phyloP scores from a whole-genome alignment of 2,329 filamentous ascomycete genomes.

The Biscogniauxia mediterranea region DNA sequence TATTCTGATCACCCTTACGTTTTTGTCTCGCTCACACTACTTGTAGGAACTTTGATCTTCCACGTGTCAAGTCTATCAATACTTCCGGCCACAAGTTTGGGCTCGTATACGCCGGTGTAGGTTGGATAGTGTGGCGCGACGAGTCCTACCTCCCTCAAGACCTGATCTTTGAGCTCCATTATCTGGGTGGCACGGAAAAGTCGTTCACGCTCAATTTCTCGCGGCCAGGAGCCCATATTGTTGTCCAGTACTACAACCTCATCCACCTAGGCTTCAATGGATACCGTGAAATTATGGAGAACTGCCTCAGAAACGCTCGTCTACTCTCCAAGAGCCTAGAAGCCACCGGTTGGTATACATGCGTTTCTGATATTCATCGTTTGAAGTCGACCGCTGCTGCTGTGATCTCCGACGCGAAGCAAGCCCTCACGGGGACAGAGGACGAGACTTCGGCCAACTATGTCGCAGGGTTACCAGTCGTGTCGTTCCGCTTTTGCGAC shows the following conservation, averaged over 20 bases:
- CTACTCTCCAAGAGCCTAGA: conserved; percentile 63
- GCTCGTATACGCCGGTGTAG: conserved; percentile 62
- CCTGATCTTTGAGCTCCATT: conserved; percentile 68
- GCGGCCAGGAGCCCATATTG: conserved; percentile 65
- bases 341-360: conserved; percentile 64
- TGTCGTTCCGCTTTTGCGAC: conserved; percentile 64
- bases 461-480: conserved; percentile 64
- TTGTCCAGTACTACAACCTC: conserved; percentile 72
- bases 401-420: conserved; percentile 32
- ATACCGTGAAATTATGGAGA: conserved; percentile 65
- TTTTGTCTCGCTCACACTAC: background rate
- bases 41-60: conserved; percentile 56
- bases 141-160: conserved; percentile 64
- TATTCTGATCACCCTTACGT: background rate
- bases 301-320: conserved; percentile 62
- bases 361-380: conserved; percentile 64
- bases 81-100: conserved; percentile 57
- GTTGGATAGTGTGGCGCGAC: conserved; percentile 70
- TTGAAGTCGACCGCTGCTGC: conserved; percentile 43
- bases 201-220: conserved; percentile 73
- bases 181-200: conserved; percentile 69
- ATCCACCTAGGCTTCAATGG: conserved; percentile 68
- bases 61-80: conserved; percentile 66
- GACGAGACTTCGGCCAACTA: conserved; percentile 58
- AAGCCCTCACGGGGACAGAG: conserved; percentile 37